Base-by-base conservation (phyloP, 305 asterid species). In the Fraxinus nigra region DNA sequence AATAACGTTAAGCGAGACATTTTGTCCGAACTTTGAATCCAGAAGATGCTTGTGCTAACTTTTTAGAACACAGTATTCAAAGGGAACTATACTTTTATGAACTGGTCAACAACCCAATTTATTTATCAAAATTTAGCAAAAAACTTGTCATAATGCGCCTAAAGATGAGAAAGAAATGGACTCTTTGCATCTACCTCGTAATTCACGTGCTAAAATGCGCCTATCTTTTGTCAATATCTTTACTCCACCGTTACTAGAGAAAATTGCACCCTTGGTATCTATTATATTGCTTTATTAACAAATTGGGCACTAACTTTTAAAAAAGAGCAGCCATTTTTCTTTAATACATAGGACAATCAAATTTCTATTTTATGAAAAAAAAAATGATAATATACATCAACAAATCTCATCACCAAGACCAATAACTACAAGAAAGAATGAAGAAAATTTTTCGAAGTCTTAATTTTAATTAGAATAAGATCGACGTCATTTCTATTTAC, bases 161-260 rank as follows among this genome's bases (percentile, higher is more conserved):
- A n/a, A n/a, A n/a, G n/a, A n/a, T n/a, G n/a, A n/a, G n/a, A n/a
- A n/a, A n/a, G n/a, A n/a, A n/a, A n/a, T n/a, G n/a, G n/a, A n/a
- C n/a, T n/a, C 83, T 43, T 84, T 75, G 80, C 85, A 80, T 72
- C 73, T 67, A 72, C 94, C 92, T 92, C 92, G 91, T 83, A 85
- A 87, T 81, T 85, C 89, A 82, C 88, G 91, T 88, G 87, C 89
- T 92, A 89, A 88, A 87, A 69, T 90, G 86, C 92, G 91, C 92
- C 81, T 8, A 73, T 7, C 40, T 7, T 35, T 84, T 83, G 86
- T 87, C 89, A 74, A 40, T 32, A 76, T 80, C 79, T n/a, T n/a
- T n/a, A n/a, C n/a, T n/a, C n/a, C n/a, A n/a, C n/a, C n/a, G n/a
- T 74, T 8, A 26, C 26, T 80, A 85, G 48, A 34, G 65, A 67